Percentiles rank a stretch among this genome's conserved stretches.
Conservation (phyloP, 306 rosid genomes). For the Pterocarpus santalinus region DNA sequence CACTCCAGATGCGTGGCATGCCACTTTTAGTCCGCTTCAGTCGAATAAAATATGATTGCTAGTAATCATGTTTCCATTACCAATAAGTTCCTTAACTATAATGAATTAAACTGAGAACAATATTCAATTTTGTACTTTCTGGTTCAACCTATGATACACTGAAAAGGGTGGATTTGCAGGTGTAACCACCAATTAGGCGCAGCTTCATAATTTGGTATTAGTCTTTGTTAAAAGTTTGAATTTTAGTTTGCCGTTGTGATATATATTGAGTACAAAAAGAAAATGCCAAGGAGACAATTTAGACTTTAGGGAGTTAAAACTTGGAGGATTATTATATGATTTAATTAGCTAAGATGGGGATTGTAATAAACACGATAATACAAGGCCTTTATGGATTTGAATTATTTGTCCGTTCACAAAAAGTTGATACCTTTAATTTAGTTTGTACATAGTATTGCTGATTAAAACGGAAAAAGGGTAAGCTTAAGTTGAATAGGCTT, state of each 20-base stretch:
- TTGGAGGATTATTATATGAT: neutral
- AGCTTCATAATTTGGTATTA: neutral
- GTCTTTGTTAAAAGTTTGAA: slow-evolving; percentile 16
- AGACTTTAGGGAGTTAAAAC: neutral
- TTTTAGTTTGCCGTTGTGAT: neutral
- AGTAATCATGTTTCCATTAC: neutral
- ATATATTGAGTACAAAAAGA: neutral
- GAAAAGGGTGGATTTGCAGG: slow-evolving; percentile 26
- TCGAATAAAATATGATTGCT: slow-evolving; percentile 14
- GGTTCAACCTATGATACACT: neutral
- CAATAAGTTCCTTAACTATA: neutral
- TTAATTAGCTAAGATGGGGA: too few relatives aligned
- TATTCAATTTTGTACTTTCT: neutral
- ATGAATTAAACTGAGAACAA: slow-evolving; percentile 10
- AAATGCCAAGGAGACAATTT: neutral
- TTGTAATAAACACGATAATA: too few relatives aligned
- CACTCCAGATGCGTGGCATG: slow-evolving; percentile 33
- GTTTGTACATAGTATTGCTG: neutral
- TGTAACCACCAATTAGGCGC: slow-evolving; percentile 28
- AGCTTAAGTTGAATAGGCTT: neutral
- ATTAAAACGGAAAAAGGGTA: neutral
- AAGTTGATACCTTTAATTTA: neutral
- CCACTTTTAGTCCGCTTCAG: slow-evolving; percentile 17
- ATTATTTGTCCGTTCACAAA: neutral
- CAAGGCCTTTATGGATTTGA: neutral